phyloP scores from a whole-genome alignment of 371 early-diverging fungal genomes.

The Parasitella parasitica region DNA sequence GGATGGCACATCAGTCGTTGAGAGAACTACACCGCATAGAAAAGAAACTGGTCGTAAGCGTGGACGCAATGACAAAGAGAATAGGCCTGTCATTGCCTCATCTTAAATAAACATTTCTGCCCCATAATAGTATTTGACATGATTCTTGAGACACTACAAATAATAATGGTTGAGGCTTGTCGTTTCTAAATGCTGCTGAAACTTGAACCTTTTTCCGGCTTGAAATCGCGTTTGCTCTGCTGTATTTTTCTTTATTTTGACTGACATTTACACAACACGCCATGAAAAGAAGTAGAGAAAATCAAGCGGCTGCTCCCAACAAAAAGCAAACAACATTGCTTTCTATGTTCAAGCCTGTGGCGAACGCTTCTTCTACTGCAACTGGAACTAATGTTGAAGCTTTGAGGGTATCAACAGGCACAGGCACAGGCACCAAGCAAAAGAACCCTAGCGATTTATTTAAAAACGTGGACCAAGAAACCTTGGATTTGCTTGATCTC shows the following conservation, averaged over 20 bases:
- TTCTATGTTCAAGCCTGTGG: slow-evolving; percentile 39
- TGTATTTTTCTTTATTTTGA: background rate
- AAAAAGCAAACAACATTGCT: slow-evolving; percentile 29
- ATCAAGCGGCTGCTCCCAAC: background rate
- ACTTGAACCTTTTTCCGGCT: background rate
- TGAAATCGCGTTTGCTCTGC: background rate
- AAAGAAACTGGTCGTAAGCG: slow-evolving; percentile 13
- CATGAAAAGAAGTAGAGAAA: slow-evolving; percentile 1
- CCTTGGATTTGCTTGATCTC: slow-evolving; percentile 57
- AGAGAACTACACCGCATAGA: slow-evolving; percentile 40
- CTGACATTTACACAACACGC: background rate
- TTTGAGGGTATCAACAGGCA: too few species aligned
- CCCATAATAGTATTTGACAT: too few species aligned
- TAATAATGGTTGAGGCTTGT: too few species aligned
- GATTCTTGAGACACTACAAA: too few species aligned
- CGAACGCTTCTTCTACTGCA: background rate
- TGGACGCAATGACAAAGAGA: slow-evolving; percentile 8
- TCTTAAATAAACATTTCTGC: background rate
- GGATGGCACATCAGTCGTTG: slow-evolving; percentile 97
- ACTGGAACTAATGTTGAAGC: background rate
- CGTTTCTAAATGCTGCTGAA: too few species aligned
- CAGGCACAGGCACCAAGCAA: background rate
- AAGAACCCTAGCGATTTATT: slow-evolving; percentile 22
- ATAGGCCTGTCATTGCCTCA: background rate
- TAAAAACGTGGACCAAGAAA: slow-evolving; percentile 35